Evolutionary conservation across 2,329 filamentous ascomycete species (phyloP), one percentile per base, ranked within the genome.

Genomic region (Penicillium rolfsii): DNA sequence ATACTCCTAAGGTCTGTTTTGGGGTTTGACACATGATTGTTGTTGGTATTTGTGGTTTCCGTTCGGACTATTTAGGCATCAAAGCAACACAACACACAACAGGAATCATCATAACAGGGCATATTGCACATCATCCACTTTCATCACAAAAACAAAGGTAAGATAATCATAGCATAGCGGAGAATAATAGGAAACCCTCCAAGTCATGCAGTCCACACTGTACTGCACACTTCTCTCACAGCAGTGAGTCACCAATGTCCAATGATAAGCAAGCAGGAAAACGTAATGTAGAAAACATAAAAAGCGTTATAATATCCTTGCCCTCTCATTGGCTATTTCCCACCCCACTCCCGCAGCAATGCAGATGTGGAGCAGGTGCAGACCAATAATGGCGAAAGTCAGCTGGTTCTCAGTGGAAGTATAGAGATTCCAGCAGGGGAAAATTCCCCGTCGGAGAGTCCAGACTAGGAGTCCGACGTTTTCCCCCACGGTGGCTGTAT

Each of bases 381-480:
- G 19, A 48, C 62, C 62, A 64, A 62, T 59, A 50, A 59, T 61
- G 57, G 54, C 7, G 12, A 43, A 52, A 52, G 30, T 55, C 58
- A 61, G 40, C 11, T 30, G 19, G 33, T 30, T 26, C 26, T 35
- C 26, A 50, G 50, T 48, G 12, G 38, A 61, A 64, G 38, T 58
- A 61, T 63, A 64, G 46, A 63, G 58, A 22, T 50, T 50, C 30
- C 24, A 55, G 43, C 12, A 57, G 46, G 28, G 33, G 36, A 41
- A 55, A 57, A 53, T 58, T 33, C 61, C 54, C 48, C 46, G 24
- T 53, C 43, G 33, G 50, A 36, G 46, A 60, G 14, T 5, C 52
- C 55, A 48, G 63, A 61, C 52, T 33, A 52, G 59, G 59, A 58
- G 26, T 57, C 64, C 61, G 61, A 61, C 50, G n/a, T 43, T 33